phyloP scores from a whole-genome alignment of 495 filamentous ascomycete species.

The Hyaloscypha hepaticicola region DNA sequence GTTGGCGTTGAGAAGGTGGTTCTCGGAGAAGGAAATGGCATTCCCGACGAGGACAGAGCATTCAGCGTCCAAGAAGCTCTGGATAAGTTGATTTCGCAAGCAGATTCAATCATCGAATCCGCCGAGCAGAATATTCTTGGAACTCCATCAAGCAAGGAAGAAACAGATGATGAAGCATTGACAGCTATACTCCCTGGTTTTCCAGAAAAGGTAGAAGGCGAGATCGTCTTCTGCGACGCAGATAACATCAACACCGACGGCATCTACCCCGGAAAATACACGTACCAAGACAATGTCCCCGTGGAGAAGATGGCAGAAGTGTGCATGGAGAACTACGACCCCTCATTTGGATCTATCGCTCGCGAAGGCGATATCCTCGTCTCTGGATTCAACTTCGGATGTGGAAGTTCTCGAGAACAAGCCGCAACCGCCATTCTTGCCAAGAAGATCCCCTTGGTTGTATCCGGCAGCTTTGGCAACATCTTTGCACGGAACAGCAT shows the following conservation, averaged over 20 bases:
- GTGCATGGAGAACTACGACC: constrained; percentile 92
- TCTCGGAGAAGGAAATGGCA: constrained; percentile 69
- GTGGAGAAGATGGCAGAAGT: constrained; percentile 78
- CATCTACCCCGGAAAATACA: constrained; percentile 93
- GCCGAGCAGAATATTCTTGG: constrained; percentile 44
- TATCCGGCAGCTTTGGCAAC: constrained; percentile 83
- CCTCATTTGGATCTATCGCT: constrained; percentile 58
- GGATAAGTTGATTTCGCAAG: constrained; percentile 63
- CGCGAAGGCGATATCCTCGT: constrained; percentile 76
- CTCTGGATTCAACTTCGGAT: constrained; percentile 88
- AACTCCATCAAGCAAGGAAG: constrained; percentile 26
- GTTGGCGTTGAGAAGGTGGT: constrained; percentile 64
- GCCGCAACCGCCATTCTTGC: constrained; percentile 88
- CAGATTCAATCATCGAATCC: constrained; percentile 60
- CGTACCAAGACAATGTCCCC: constrained; percentile 83
- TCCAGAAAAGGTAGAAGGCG: constrained; percentile 61
- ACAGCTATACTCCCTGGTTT: constrained; percentile 71
- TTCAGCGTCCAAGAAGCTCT: constrained; percentile 64
- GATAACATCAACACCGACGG: constrained; percentile 76
- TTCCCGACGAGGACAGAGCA: constrained; percentile 57
- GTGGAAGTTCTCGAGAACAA: constrained; percentile 79
- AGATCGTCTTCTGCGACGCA: constrained; percentile 68
- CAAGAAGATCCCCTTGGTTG: constrained; percentile 78
- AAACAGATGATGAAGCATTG: constrained; percentile 35
- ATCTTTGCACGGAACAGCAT: constrained; percentile 88